phyloP scores from a whole-genome alignment of 768 basidiomycete genomes.

The Podaxis sp. region DNA sequence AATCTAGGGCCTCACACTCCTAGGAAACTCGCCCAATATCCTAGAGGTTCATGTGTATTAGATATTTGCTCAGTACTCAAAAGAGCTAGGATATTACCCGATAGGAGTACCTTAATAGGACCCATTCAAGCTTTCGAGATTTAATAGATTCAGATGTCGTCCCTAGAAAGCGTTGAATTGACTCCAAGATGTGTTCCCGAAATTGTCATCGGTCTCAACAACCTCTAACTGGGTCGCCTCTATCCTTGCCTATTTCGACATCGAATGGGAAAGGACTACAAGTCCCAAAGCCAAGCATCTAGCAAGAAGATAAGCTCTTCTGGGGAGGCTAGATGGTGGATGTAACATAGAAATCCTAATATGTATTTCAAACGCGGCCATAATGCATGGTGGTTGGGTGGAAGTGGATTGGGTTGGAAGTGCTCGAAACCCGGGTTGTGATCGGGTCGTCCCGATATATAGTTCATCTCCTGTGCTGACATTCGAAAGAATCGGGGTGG shows the following conservation, averaged over 20 bases:
- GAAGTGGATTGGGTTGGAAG: too few relatives aligned
- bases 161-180: too few relatives aligned
- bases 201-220: not conserved
- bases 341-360: too few relatives aligned
- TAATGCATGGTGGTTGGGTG: too few relatives aligned
- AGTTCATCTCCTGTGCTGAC: too few relatives aligned
- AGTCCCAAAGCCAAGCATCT: not conserved
- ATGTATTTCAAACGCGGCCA: too few relatives aligned
- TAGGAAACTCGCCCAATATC: conserved; percentile 43
- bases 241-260: not conserved
- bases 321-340: not conserved
- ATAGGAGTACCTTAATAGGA: not conserved
- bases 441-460: too few relatives aligned
- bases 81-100: not conserved
- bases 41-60: conserved; percentile 24
- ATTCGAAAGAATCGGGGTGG: too few relatives aligned
- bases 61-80: not conserved
- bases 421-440: too few relatives aligned
- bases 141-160: not conserved
- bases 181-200: not conserved
- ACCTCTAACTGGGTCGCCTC: not conserved
- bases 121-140: not conserved
- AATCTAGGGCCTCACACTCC: conserved; percentile 36
- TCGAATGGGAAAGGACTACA: not conserved
- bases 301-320: not conserved